phyloP scores from a whole-genome alignment of 2,329 filamentous ascomycete genomes.

The Aplosporella prunicola region DNA sequence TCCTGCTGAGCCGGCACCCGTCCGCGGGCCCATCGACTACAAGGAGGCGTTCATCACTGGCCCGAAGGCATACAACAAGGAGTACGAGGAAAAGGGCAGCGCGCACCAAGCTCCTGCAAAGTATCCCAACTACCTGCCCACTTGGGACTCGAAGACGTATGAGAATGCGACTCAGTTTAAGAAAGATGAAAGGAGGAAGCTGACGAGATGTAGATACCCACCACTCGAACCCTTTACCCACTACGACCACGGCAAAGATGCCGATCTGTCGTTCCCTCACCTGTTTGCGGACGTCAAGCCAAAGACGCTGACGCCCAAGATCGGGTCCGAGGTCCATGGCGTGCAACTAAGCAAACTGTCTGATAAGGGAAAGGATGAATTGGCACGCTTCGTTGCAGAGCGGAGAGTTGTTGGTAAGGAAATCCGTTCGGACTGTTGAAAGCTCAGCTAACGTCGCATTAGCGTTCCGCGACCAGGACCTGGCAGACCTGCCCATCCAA shows the following conservation, averaged over 20 bases:
- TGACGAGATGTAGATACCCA: conserved; percentile 39
- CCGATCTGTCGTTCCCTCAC: conserved; percentile 59
- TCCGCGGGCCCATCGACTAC: conserved; percentile 18
- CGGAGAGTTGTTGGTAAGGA: conserved; percentile 60
- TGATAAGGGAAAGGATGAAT: conserved; percentile 62
- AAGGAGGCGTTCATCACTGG: conserved; percentile 37
- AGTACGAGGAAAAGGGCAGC: conserved; percentile 45
- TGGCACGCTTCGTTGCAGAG: conserved; percentile 65
- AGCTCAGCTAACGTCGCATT: background rate
- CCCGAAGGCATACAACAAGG: conserved; percentile 36
- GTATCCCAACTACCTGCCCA: conserved; percentile 65
- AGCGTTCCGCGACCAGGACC: conserved; percentile 66
- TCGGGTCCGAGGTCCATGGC: conserved; percentile 62
- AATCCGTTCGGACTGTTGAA: background rate
- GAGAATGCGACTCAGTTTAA: conserved; percentile 22
- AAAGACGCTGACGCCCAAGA: conserved; percentile 59
- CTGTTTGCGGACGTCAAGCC: conserved; percentile 49
- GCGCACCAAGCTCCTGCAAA: conserved; percentile 46
- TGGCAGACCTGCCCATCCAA: conserved; percentile 55
- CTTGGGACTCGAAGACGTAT: conserved; percentile 54
- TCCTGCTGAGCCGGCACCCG: conserved; percentile 5
- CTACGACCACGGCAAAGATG: conserved; percentile 66
- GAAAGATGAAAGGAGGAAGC: background rate
- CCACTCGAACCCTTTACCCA: conserved; percentile 62
- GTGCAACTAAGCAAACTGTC: conserved; percentile 62